phyloP scores from a whole-genome alignment of 495 filamentous ascomycete genomes.

The Neurospora sp. region DNA sequence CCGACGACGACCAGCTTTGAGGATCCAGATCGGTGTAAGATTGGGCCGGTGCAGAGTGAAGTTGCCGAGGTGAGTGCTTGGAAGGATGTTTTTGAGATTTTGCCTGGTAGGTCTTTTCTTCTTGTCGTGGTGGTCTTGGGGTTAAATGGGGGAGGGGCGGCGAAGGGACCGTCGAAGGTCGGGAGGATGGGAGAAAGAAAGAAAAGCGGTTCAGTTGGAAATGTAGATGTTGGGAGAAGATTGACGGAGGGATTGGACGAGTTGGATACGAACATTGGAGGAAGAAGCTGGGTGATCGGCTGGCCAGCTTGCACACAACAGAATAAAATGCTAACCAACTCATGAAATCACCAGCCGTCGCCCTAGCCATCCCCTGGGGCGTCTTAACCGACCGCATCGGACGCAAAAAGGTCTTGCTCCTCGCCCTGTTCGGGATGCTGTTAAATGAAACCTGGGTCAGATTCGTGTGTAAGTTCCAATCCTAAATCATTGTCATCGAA shows the following conservation, averaged over 20 bases:
- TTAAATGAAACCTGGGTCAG: slow-evolving; percentile 26
- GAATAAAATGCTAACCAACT: neutral
- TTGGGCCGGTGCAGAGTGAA: slow-evolving; percentile 33
- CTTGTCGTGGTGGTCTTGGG: neutral
- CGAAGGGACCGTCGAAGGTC: neutral
- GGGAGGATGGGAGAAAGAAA: neutral
- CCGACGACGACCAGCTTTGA: neutral
- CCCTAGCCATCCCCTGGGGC: slow-evolving; percentile 36
- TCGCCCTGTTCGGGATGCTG: slow-evolving; percentile 24
- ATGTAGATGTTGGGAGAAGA: neutral
- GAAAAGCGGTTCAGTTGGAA: neutral
- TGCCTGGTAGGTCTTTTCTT: slow-evolving; percentile 19
- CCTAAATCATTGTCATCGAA: neutral
- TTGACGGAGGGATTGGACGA: no score
- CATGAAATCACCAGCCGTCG: slow-evolving; percentile 13
- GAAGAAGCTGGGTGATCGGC: no score
- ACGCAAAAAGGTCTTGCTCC: slow-evolving; percentile 29
- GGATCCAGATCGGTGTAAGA: slow-evolving; percentile 21
- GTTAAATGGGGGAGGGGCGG: neutral
- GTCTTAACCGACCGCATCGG: slow-evolving; percentile 37
- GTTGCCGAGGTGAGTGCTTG: slow-evolving; percentile 33
- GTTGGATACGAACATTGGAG: no score
- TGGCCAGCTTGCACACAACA: neutral
- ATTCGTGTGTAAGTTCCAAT: slow-evolving; percentile 15
- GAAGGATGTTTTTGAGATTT: slow-evolving; percentile 27